Base-by-base conservation (phyloP, 2,329 filamentous ascomycete genomes). In the Penicillium brevicompactum region DNA sequence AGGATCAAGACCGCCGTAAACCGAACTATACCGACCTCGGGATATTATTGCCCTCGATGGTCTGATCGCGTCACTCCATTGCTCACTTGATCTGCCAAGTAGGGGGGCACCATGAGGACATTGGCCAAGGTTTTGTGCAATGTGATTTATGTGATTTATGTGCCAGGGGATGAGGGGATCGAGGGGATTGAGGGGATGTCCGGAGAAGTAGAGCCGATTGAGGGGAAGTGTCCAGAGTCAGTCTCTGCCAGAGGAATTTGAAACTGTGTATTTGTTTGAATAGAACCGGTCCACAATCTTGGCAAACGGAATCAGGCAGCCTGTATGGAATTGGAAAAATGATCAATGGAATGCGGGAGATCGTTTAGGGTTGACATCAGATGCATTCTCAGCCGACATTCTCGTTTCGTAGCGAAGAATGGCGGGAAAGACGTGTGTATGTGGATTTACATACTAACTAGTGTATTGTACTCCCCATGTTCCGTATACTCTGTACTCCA, bases 91-190 rank as follows among this genome's bases (percentile, higher is more conserved):
- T 32, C 45, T 51, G 14, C 32, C 46, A 38, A 50, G 34, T 41
- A 55, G 53, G 24, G 24, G 53, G 48, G 32, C 10, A 16, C 21
- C n/a, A 47, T 37, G 16, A 37, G 24, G 18, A 50, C 41, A 43
- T 47, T 46, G 27, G 21, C 42, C 49, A 43, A 52, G 53, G 11
- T 30, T 30, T 44, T 52, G 49, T 55, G 43, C 53, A 51, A 54
- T 54, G 51, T 54, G 46, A 50, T 50, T 11, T 30, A 43, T 52
- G 34, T 37, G 34, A n/a, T 37, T 37, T n/a, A 37, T 37, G 34
- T 37, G 34, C 14, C 34, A 37, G 34, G 34, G 6, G 14, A 34
- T 34, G 18, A 18, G 11, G 32, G 11, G 32, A 13, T 34, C 30
- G 11, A 31, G 30, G 11, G 30, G 18, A 18, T 18, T 18, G 18